Conservation (phyloP, 75 land plant genomes). For the Azolla pinnata region DNA sequence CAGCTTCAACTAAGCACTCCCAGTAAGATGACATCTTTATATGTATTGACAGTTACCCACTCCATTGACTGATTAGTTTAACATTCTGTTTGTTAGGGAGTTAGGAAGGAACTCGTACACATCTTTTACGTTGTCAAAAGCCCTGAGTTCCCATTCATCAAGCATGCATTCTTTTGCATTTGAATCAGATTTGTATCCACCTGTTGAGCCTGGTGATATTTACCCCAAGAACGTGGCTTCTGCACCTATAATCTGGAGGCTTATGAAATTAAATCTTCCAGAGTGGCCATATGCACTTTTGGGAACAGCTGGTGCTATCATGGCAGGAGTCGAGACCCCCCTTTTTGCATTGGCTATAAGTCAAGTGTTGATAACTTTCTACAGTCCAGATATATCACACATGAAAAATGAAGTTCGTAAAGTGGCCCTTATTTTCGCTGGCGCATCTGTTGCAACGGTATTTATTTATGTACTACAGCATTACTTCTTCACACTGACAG, state of each 20-base stretch:
- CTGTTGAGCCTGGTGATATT: background rate
- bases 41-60: too few species aligned
- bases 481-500: conserved; percentile 62
- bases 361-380: conserved; percentile 49
- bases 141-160: background rate
- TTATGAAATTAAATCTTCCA: conserved; percentile 49
- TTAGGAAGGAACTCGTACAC: background rate
- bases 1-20: background rate
- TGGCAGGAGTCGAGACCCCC: conserved; percentile 64
- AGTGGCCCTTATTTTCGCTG: conserved; percentile 50
- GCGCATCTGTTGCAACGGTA: conserved; percentile 46
- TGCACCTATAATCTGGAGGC: conserved; percentile 31
- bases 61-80: background rate
- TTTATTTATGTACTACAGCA: conserved; percentile 58
- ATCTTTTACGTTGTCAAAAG: background rate
- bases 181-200: conserved; percentile 4
- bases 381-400: conserved; percentile 35
- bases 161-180: conserved; percentile 6
- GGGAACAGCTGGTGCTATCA: conserved; percentile 60
- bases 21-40: too few species aligned
- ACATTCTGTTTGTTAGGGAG: background rate
- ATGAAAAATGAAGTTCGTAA: conserved; percentile 39
- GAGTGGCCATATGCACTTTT: conserved; percentile 74
- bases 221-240: background rate
- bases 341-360: conserved; percentile 64